A percentile compares a stretch with the other conserved stretches of the same genome.
Conservation (phyloP, 2,329 filamentous ascomycete species). For the Ophiostoma sp. region DNA sequence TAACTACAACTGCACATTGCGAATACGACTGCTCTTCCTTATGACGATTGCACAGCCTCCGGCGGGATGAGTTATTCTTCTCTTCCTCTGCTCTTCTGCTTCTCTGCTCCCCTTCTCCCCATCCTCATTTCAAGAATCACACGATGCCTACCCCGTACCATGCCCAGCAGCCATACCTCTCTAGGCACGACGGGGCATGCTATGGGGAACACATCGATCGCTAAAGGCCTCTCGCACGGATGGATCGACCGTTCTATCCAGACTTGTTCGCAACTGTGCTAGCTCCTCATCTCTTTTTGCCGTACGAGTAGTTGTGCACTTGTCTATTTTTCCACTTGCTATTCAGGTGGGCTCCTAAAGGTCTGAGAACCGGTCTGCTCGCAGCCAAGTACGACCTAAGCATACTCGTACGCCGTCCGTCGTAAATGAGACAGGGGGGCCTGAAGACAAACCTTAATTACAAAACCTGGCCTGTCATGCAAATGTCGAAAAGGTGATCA, state of each 20-base stretch:
- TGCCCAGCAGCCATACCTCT: not conserved
- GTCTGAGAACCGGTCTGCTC: no score
- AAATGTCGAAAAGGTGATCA: constrained; percentile 7
- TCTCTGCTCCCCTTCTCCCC: not conserved
- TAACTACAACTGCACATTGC: no score
- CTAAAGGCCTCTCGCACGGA: not conserved
- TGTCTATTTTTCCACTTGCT: not conserved
- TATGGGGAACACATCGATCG: not conserved
- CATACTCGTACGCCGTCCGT: not conserved
- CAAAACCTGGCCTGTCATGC: not conserved
- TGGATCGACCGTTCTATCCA: constrained; percentile 1
- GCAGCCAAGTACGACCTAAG: not conserved
- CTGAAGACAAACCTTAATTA: constrained; percentile 5
- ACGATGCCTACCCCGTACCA: not conserved
- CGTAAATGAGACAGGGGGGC: not conserved
- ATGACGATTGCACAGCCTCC: no score
- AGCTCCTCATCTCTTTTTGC: not conserved
- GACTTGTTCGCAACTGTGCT: not conserved
- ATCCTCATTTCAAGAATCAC: not conserved
- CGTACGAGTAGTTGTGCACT: no score
- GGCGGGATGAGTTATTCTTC: no score
- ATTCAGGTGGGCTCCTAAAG: not conserved
- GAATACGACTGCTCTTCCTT: no score
- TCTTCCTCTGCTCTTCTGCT: not conserved
- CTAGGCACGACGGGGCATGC: not conserved